Conservation (phyloP, 2,329 filamentous ascomycete genomes). For the Fusarium dimerum region DNA sequence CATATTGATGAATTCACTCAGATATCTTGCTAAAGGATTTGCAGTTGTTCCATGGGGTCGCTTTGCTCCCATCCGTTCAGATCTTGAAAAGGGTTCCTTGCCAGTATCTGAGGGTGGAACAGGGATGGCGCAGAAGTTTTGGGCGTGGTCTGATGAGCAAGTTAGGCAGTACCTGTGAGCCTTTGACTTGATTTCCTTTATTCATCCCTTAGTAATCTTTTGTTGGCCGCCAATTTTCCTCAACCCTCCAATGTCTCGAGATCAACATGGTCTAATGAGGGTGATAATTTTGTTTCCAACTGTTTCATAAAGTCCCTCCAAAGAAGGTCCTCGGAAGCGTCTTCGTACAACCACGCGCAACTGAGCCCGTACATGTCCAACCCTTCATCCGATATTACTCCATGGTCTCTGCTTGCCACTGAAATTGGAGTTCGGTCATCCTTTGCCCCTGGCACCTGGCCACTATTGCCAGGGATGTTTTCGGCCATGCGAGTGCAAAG, state of each 20-base stretch:
- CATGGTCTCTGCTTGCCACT: conserved; percentile 17
- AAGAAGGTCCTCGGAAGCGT: conserved; percentile 10
- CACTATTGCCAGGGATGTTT: conserved; percentile 2
- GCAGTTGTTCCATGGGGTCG: conserved; percentile 38
- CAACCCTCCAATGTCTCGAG: background rate
- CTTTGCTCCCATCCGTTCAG: conserved; percentile 34
- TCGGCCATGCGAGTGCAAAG: conserved; percentile 21
- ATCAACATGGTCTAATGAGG: conserved; percentile 30
- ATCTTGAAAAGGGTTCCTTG: conserved; percentile 35
- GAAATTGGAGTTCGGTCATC: background rate
- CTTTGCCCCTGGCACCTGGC: too few species aligned
- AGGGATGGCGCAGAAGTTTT: conserved; percentile 39
- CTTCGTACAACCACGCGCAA: conserved; percentile 15
- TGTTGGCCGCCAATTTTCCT: background rate
- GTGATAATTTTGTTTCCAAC: conserved; percentile 18
- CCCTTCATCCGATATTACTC: background rate
- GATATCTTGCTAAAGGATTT: conserved; percentile 1
- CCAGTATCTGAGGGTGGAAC: conserved; percentile 39
- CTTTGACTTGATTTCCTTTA: background rate
- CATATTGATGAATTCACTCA: background rate
- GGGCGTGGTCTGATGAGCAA: conserved; percentile 44
- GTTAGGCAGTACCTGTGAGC: conserved; percentile 27
- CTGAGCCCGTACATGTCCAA: background rate
- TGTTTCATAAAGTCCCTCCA: conserved; percentile 27
- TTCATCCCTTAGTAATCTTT: background rate